phyloP scores from a whole-genome alignment of 2,329 filamentous ascomycete species.

The Cercospora berteroae region DNA sequence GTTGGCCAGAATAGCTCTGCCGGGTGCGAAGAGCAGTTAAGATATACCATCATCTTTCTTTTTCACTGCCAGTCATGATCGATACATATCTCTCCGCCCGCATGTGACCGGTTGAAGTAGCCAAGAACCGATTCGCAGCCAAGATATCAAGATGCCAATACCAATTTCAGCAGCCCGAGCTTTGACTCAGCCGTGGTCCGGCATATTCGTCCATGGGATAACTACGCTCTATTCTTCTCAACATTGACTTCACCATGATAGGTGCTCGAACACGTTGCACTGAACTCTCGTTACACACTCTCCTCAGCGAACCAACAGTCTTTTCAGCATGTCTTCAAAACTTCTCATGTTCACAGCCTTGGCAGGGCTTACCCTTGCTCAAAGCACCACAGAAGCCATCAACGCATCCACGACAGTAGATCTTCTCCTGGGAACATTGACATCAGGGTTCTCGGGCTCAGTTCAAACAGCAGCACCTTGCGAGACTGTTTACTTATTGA shows the following conservation, averaged over 20 bases:
- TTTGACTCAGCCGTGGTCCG: background rate
- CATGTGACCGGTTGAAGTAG: background rate
- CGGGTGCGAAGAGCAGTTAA: background rate
- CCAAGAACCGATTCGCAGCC: background rate
- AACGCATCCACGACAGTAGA: background rate
- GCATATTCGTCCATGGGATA: background rate
- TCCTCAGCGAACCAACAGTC: background rate
- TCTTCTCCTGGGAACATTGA: conserved; percentile 9
- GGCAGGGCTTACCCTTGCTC: background rate
- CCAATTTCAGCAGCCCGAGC: background rate
- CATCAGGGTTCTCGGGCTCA: conserved; percentile 5
- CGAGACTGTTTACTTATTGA: conserved; percentile 1
- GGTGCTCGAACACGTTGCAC: background rate
- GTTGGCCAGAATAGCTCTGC: background rate
- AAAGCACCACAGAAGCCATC: background rate
- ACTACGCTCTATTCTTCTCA: background rate
- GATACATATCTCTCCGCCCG: background rate
- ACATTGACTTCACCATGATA: background rate
- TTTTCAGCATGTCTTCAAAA: background rate
- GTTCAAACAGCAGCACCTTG: conserved; percentile 13
- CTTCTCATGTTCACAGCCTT: background rate
- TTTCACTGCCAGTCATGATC: no score
- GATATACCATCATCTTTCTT: background rate
- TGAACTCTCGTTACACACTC: background rate
- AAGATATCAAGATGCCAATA: background rate